A percentile compares a stretch with the other conserved stretches of the same genome.
Conservation (phyloP, 2,329 filamentous ascomycete species). For the Microascus cirrosus region DNA sequence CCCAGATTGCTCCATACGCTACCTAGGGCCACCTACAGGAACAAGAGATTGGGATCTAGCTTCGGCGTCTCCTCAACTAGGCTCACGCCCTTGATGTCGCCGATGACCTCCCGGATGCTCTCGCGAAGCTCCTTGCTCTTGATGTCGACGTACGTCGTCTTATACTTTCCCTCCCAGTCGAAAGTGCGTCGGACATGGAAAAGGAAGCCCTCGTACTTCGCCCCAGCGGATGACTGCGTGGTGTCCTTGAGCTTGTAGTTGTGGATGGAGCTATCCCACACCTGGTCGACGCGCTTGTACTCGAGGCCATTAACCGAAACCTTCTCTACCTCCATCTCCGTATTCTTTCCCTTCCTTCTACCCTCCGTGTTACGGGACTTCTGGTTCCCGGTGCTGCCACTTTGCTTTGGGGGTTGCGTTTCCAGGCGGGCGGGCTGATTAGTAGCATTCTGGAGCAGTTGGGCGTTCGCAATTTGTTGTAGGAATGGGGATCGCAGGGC, state of each 20-base stretch:
- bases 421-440: not conserved
- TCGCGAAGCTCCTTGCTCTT: slow-evolving; percentile 72
- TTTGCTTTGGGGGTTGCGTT: not conserved
- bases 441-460: not conserved
- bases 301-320: not conserved
- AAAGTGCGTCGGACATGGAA: slow-evolving; percentile 79
- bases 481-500: not conserved
- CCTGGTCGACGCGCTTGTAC: slow-evolving; percentile 33
- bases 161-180: slow-evolving; percentile 74
- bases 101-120: slow-evolving; percentile 32
- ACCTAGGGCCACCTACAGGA: slow-evolving; percentile 34
- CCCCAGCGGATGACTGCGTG: slow-evolving; percentile 28
- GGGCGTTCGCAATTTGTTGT: not conserved
- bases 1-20: not conserved
- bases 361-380: not conserved
- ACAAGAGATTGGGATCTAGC: slow-evolving; percentile 60
- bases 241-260: slow-evolving; percentile 45
- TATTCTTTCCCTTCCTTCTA: not conserved
- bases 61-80: slow-evolving; percentile 71
- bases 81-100: slow-evolving; percentile 43
- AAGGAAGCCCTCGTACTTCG: slow-evolving; percentile 63
- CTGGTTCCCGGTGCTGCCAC: not conserved
- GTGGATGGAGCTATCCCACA: slow-evolving; percentile 39
- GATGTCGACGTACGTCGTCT: slow-evolving; percentile 64
- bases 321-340: not conserved